Evolutionary conservation across 2,329 filamentous ascomycete genomes (phyloP).

Genomic region (Fusarium zealandicum): DNA sequence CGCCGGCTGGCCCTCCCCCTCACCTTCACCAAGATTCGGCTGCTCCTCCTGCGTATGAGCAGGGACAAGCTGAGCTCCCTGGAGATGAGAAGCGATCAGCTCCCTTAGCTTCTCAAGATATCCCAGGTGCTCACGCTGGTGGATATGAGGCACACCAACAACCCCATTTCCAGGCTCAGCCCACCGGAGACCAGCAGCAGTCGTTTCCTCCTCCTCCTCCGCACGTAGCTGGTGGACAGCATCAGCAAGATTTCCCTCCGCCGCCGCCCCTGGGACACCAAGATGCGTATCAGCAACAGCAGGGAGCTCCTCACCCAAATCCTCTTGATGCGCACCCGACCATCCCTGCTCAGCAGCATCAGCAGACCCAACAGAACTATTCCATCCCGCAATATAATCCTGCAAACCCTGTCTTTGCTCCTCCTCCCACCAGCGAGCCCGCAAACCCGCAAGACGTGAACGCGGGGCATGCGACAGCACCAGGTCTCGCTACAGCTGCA

Average conservation of each 20-base stretch:
- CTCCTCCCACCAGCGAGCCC: slow-evolving; percentile 34
- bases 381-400: slow-evolving; percentile 44
- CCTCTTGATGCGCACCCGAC: slow-evolving; percentile 34
- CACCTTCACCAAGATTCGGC: slow-evolving; percentile 8
- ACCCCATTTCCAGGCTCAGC: slow-evolving; percentile 8
- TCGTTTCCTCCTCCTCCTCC: slow-evolving; percentile 21
- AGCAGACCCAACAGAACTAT: slow-evolving; percentile 35
- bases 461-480: background rate
- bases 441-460: background rate
- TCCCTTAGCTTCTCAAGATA: background rate
- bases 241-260: slow-evolving; percentile 38
- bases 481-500: slow-evolving; percentile 3
- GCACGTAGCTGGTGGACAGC: slow-evolving; percentile 7
- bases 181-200: slow-evolving; percentile 2
- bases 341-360: slow-evolving; percentile 7
- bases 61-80: slow-evolving; percentile 26
- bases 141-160: slow-evolving; percentile 9
- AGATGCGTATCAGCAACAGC: slow-evolving; percentile 18
- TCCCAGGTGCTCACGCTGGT: background rate
- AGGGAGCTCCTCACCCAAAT: slow-evolving; percentile 25
- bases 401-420: slow-evolving; percentile 43
- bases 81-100: slow-evolving; percentile 22
- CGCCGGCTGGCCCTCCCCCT: slow-evolving; percentile 22
- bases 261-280: background rate
- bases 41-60: slow-evolving; percentile 25